Evolutionary conservation across 139 green algal genomes (phyloP).

Genomic region (Chlamydomonas schloesseri): DNA sequence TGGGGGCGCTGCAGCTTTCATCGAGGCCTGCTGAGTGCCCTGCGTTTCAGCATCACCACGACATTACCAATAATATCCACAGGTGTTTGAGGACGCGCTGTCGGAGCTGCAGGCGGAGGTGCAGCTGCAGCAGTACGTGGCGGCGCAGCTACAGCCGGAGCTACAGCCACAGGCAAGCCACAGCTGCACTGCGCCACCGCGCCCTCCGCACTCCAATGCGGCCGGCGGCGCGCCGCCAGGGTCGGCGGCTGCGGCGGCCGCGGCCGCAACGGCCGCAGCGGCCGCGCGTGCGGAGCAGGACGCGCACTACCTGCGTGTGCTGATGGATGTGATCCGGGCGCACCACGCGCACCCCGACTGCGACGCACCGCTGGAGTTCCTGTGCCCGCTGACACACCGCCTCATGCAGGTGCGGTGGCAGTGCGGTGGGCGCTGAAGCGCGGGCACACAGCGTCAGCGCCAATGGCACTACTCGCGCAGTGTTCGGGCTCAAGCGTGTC

Average conservation of each 20-base stretch:
- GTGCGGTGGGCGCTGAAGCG: background rate
- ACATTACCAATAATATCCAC: no score
- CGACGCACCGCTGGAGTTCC: conserved; percentile 25
- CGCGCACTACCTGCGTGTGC: conserved; percentile 10
- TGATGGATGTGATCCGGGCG: conserved; percentile 34
- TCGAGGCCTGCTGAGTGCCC: no score
- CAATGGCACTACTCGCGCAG: background rate
- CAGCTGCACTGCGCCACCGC: background rate
- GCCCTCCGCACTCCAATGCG: background rate
- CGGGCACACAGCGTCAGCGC: background rate
- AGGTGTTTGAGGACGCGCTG: background rate
- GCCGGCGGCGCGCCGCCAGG: background rate
- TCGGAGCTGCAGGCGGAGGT: conserved; percentile 18
- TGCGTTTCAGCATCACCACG: no score
- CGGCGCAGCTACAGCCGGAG: background rate
- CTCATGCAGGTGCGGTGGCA: conserved; percentile 9
- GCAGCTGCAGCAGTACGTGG: conserved; percentile 8
- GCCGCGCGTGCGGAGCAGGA: background rate
- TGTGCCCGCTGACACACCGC: conserved; percentile 26
- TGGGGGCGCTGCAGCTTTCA: no score
- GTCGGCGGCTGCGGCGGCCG: no score
- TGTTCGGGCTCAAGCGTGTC: background rate
- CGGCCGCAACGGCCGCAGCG: background rate
- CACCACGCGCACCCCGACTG: background rate
- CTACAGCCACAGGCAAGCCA: background rate